A percentile compares a stretch with the other conserved stretches of the same genome.
These are phyloP conservation scores for Colletotrichum euphorbiae DNA, from an alignment of 2,329 filamentous ascomycete genomes.

Conservation along the genomic window DNA sequence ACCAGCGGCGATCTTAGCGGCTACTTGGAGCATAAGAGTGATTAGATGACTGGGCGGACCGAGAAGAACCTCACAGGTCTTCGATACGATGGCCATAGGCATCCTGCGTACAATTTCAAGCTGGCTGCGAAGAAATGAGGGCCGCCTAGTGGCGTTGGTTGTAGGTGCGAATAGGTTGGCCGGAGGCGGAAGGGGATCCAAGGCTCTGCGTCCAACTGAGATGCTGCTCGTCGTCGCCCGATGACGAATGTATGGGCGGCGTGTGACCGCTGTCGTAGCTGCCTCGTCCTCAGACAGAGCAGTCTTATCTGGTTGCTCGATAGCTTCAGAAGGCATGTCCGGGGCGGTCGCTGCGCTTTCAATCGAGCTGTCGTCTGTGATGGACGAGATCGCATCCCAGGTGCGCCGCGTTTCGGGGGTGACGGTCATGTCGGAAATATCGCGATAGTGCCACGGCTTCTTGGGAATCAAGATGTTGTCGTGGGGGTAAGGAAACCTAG, in stretches of 20 bases:
- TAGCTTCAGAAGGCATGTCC: constrained; percentile 33
- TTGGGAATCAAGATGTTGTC: constrained; percentile 53
- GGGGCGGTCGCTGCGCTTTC: constrained; percentile 45
- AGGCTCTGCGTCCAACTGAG: constrained; percentile 64
- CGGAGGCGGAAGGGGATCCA: constrained; percentile 76
- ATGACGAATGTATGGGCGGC: constrained; percentile 59
- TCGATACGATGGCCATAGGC: constrained; percentile 76
- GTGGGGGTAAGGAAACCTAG: constrained; percentile 53
- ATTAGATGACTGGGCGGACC: constrained; percentile 85
- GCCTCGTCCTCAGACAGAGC: constrained; percentile 35
- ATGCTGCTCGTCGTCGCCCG: constrained; percentile 65
- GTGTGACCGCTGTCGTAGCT: constrained; percentile 44
- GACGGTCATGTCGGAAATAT: constrained; percentile 49
- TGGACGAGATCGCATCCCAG: constrained; percentile 46
- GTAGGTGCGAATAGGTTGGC: constrained; percentile 73
- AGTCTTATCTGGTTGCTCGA: constrained; percentile 29
- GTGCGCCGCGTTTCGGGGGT: constrained; percentile 48
- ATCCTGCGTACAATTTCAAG: constrained; percentile 63
- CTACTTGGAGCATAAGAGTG: constrained; percentile 82
- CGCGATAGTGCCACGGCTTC: constrained; percentile 46
- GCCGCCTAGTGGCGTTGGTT: constrained; percentile 42
- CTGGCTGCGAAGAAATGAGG: constrained; percentile 51
- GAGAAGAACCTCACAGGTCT: constrained; percentile 81
- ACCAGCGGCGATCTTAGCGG: constrained; percentile 76
- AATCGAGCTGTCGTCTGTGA: constrained; percentile 44